Percentiles rank a stretch among this genome's conserved stretches.
These are phyloP conservation scores for Nematocida sp. DNA, from an alignment of 371 early-diverging fungal genomes.

Conservation along the genomic window DNA sequence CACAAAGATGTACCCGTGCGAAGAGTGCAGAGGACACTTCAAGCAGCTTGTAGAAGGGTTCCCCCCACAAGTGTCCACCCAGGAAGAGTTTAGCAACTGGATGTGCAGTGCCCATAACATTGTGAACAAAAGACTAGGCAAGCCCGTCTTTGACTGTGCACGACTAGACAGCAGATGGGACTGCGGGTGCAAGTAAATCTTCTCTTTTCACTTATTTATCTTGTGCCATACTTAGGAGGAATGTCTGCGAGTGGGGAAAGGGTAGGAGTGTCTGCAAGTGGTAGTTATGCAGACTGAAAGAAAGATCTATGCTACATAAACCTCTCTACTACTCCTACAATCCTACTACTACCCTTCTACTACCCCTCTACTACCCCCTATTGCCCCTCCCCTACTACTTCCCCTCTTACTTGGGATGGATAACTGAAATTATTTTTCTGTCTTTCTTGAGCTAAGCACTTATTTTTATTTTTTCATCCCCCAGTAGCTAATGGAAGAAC, in stretches of 20 bases:
- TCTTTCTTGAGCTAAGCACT: background rate
- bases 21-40: slow-evolving; percentile 71
- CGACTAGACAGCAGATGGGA: slow-evolving; percentile 85
- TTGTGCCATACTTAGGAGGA: too few relatives aligned
- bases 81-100: slow-evolving; percentile 73
- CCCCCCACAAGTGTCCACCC: slow-evolving; percentile 75
- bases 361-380: background rate
- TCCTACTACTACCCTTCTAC: background rate
- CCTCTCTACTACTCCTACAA: background rate
- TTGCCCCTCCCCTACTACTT: background rate
- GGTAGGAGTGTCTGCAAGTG: too few relatives aligned
- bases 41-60: slow-evolving; percentile 68
- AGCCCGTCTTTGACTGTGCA: slow-evolving; percentile 81
- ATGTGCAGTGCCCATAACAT: slow-evolving; percentile 87
- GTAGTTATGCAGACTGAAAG: too few relatives aligned
- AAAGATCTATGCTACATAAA: background rate
- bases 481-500: slow-evolving; percentile 39
- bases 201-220: background rate
- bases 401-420: background rate
- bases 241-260: too few relatives aligned
- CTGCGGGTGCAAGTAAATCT: slow-evolving; percentile 57
- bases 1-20: slow-evolving; percentile 84
- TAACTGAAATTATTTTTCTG: background rate
- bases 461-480: slow-evolving; percentile 38
- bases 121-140: slow-evolving; percentile 81